Evolutionary conservation across 805 yeast genomes (phyloP).

Genomic region (Candida caryicola): DNA sequence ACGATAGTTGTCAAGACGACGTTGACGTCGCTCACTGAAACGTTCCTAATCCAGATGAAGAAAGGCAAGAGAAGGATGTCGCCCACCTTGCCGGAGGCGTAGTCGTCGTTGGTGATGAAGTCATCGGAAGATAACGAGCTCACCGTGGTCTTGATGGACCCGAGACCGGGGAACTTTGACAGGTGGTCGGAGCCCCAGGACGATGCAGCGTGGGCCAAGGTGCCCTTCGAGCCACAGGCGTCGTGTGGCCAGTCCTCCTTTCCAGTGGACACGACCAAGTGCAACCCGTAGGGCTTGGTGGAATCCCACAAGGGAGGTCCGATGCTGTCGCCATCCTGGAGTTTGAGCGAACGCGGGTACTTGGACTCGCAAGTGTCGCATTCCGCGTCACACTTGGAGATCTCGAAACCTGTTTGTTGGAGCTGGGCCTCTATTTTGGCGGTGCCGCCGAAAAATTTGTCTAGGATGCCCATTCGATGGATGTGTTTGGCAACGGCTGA

Average conservation of each 20-base stretch:
- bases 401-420: constrained; percentile 19
- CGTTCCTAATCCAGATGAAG: constrained; percentile 63
- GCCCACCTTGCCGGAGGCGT: constrained; percentile 44
- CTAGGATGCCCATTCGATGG: constrained; percentile 6
- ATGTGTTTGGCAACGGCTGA: too few relatives aligned
- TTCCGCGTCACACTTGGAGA: constrained; percentile 50
- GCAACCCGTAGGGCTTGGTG: constrained; percentile 66
- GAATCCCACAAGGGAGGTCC: constrained; percentile 65
- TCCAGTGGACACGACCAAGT: constrained; percentile 80
- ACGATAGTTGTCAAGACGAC: constrained; percentile 44
- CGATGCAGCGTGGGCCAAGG: constrained; percentile 46
- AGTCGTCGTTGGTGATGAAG: constrained; percentile 38
- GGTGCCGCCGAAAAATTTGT: constrained; percentile 1
- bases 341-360: constrained; percentile 50
- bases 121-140: constrained; percentile 52
- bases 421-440: constrained; percentile 3
- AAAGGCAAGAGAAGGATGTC: constrained; percentile 70
- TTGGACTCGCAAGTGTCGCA: constrained; percentile 54
- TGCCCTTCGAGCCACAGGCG: constrained; percentile 47
- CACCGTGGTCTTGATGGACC: constrained; percentile 49
- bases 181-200: constrained; percentile 29
- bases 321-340: constrained; percentile 35
- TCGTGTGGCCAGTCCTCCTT: constrained; percentile 81
- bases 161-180: constrained; percentile 19
- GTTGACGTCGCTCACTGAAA: constrained; percentile 43